Evolutionary conservation across 1,284 basidiomycete species (phyloP).

Genomic region (Ceratobasidium sp.): DNA sequence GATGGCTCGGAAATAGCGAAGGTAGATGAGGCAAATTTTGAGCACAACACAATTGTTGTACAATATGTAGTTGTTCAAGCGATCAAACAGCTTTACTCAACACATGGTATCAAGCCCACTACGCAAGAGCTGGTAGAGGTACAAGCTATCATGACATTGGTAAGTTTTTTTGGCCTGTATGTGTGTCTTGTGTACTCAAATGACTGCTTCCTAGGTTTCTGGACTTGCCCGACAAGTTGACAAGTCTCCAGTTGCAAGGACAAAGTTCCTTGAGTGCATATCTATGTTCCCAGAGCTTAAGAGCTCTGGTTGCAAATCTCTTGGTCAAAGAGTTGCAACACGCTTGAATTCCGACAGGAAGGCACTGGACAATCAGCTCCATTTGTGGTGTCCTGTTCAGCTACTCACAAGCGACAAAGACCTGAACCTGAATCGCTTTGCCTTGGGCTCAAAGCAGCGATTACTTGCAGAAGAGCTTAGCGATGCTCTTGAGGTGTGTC

Average conservation of each 20-base stretch:
- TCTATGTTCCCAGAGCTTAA: slow-evolving; percentile 7
- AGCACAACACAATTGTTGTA: neutral
- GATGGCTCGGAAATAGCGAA: neutral
- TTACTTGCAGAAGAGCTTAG: slow-evolving; percentile 2
- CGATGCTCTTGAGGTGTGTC: slow-evolving; percentile 12
- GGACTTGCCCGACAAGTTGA: neutral
- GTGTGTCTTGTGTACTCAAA: neutral
- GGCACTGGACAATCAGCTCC: slow-evolving; percentile 6
- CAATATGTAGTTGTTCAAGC: neutral
- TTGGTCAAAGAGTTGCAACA: neutral
- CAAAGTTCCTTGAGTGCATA: slow-evolving; percentile 1
- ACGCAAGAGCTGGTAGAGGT: neutral
- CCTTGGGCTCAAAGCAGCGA: neutral
- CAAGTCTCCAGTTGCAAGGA: neutral
- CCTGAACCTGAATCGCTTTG: neutral
- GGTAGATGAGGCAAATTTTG: neutral
- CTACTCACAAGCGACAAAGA: neutral
- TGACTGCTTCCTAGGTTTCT: neutral
- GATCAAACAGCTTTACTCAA: neutral
- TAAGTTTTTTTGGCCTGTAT: neutral
- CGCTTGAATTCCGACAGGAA: slow-evolving; percentile 1
- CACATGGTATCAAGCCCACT: neutral
- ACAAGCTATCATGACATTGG: neutral
- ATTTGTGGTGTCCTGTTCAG: slow-evolving; percentile 3
- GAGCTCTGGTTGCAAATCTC: neutral